These are phyloP conservation scores for Fusarium sp. DNA, from an alignment of 2,329 filamentous ascomycete species.

Conservation along the genomic window DNA sequence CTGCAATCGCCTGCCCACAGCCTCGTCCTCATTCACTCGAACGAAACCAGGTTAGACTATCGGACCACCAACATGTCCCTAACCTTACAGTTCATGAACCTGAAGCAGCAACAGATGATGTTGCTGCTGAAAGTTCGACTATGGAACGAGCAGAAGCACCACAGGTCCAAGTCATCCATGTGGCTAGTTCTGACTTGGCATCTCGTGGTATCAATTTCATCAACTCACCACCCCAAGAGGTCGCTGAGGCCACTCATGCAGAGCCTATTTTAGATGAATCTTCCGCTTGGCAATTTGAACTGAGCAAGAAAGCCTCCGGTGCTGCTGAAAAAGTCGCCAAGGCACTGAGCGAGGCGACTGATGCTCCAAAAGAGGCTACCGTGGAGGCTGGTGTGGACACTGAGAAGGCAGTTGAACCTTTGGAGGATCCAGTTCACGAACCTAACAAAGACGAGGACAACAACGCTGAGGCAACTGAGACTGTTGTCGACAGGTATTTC, in stretches of 20 bases:
- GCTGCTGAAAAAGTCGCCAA: neutral
- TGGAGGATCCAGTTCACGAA: neutral
- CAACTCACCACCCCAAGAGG: constrained; percentile 38
- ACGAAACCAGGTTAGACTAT: neutral
- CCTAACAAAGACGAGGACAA: neutral
- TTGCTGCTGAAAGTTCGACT: neutral
- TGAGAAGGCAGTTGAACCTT: constrained; percentile 12
- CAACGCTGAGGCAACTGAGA: neutral
- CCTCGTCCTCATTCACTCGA: neutral
- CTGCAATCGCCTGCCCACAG: constrained; percentile 13
- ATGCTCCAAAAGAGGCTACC: constrained; percentile 13
- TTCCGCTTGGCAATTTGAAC: constrained; percentile 52
- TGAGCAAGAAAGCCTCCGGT: constrained; percentile 46
- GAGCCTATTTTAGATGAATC: constrained; percentile 46
- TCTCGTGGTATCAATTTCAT: constrained; percentile 54
- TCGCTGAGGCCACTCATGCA: constrained; percentile 2
- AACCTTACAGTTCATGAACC: neutral
- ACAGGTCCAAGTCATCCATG: neutral
- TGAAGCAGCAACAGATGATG: neutral
- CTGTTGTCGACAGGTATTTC: neutral
- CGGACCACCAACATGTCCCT: neutral
- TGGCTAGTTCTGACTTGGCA: constrained; percentile 42
- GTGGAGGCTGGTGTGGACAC: constrained; percentile 10
- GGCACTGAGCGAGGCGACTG: neutral
- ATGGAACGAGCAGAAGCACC: neutral